phyloP scores from a whole-genome alignment of 768 basidiomycete genomes.

The Calocera viscosa region DNA sequence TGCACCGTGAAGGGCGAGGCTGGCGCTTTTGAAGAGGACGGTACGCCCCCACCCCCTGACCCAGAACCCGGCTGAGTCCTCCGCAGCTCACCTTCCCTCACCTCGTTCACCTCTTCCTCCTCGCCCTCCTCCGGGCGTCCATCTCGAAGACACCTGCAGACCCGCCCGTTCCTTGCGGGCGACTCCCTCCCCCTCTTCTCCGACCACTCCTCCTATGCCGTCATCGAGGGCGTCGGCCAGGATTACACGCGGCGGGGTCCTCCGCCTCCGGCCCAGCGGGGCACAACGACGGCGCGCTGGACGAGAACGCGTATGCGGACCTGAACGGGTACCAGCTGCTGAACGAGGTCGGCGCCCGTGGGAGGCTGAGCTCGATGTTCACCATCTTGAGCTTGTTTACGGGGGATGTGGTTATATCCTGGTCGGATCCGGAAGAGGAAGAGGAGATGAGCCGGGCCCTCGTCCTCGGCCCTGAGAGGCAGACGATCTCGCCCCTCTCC shows the following conservation, averaged over 20 bases:
- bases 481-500: neutral
- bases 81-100: slow-evolving; percentile 79
- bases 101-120: slow-evolving; percentile 61
- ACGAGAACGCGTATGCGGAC: slow-evolving; percentile 69
- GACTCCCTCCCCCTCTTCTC: slow-evolving; percentile 84
- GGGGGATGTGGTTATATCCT: slow-evolving; percentile 81
- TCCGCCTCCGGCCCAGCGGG: slow-evolving; percentile 26
- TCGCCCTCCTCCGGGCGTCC: slow-evolving; percentile 54
- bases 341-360: slow-evolving; percentile 91
- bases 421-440: slow-evolving; percentile 46
- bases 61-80: no score
- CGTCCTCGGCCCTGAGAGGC: neutral
- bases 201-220: slow-evolving; percentile 94
- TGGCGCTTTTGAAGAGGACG: no score
- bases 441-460: slow-evolving; percentile 7
- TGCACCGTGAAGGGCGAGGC: no score
- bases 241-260: slow-evolving; percentile 65
- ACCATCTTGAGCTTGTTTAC: slow-evolving; percentile 95
- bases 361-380: slow-evolving; percentile 89
- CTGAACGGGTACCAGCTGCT: slow-evolving; percentile 93
- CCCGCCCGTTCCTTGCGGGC: slow-evolving; percentile 86
- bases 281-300: slow-evolving; percentile 49
- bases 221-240: slow-evolving; percentile 91
- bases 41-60: no score
- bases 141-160: slow-evolving; percentile 91